Base-by-base conservation (phyloP, 2,329 filamentous ascomycete species). In the Penicillium rolfsii region DNA sequence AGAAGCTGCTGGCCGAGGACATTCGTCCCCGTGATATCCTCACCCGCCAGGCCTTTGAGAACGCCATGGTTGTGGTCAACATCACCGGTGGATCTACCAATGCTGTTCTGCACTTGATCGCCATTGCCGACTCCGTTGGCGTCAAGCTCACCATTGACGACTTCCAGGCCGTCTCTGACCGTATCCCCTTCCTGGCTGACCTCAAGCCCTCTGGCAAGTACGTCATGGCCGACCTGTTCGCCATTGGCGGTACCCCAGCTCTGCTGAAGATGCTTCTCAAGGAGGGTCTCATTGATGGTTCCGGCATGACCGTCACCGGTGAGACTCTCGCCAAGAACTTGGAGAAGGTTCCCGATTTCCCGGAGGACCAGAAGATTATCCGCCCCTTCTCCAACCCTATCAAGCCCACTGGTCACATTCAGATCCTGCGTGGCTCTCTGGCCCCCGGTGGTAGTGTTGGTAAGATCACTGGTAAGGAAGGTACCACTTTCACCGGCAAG, bases 71-170 rank as follows among this genome's bases (percentile, higher is more conserved):
- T 9, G 82, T 94, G 28, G 88, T 93, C 65, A 93, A 89, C 74
- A 89, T 94, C 69, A 90, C 91, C 3, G 91, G 91, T 57, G 91
- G 91, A 64, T 93, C 90, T 71, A 95, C 91, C 66, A 95, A 95
- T 76, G 91, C 91, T 41, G 91, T 95, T 38, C 85, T 95, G 49
- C 91, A 95, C 76, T 79, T 95, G 52, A 91, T 95, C 73, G 91
- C 91, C 71, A 93, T 94, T 59, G 91, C 91, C 62, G 89, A 94
- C 78, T 85, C 89, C 5, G 90, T 92, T 24, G 91, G 90, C 70
- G 84, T 95, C 74, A 90, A 91, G 77, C 85, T 95, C 58, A 91
- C 89, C 50, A 89, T 95, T 61, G 91, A 95, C 69, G 91, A 95
- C 79, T 94, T 94, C 86, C 91, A 95, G 80, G 81, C 84, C 68